Evolutionary conservation across 805 yeast species (phyloP), one percentile per base, ranked within the genome.

Genomic region (Yamadazyma paraphyllophila): DNA sequence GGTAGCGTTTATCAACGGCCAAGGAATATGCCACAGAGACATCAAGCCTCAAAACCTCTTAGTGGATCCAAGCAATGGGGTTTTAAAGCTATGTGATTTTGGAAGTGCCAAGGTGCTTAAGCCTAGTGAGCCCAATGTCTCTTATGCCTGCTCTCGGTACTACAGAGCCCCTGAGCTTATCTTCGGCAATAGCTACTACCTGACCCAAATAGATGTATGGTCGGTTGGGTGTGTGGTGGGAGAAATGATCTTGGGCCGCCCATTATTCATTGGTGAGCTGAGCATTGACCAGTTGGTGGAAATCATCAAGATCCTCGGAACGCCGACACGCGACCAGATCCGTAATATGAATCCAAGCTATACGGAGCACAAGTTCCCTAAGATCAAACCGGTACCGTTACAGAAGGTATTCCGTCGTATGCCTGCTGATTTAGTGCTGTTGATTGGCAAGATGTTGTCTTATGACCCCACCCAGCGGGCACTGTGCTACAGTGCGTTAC

Each of bases 271-370:
- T 12, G 99, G 99, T 38, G 97, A 94, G 63, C 83, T 91, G 49
- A 98, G 99, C 33, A 92, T 94, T 48, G 99, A 94, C 65, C 99
- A 94, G 67, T 78, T 92, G 58, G 98, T 92, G 15, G 99, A 92
- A 66, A 92, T 92, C 56, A 92, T 92, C 64, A 94, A 94, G 69
- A 87, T 92, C 14, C 75, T 94, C 61, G 99, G 99, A n/a, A 92
- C 99, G 1, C 99, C 99, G 7, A 75, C 95, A 13, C 81, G 85
- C 46, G 96, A 90, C 41, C 96, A 92, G 66, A 92, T 92, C 56
- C 78, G 83, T 61, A 80, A 90, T 50, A 94, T 92, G 98, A 92
- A 92, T 66, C 96, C 97, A 44, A 90, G 88, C 66, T 94, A 92
- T 69, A 87, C 88, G 84, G 98, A 94, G 65, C 97, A 92, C 69